Percentiles rank a stretch among this genome's conserved stretches.
These are phyloP conservation scores for Gamsiella multidivaricata DNA, from an alignment of 192 early-diverging fungal genomes.

Conservation along the genomic window DNA sequence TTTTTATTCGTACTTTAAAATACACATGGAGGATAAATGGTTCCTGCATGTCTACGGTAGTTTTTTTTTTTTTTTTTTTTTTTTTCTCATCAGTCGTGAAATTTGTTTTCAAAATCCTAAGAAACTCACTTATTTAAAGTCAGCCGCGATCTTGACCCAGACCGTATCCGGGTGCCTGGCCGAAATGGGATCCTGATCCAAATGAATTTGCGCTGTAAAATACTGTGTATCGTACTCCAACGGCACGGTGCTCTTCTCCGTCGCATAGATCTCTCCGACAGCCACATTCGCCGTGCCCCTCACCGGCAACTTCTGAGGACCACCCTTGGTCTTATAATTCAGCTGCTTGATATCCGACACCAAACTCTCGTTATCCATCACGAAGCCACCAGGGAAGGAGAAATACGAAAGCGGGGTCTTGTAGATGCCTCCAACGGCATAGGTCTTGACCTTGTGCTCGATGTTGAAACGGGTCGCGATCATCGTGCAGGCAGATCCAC, in stretches of 20 bases:
- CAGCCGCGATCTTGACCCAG: slow-evolving; percentile 47
- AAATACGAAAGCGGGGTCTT: slow-evolving; percentile 45
- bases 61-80: background rate
- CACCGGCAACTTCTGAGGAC: slow-evolving; percentile 7
- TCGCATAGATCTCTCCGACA: slow-evolving; percentile 47
- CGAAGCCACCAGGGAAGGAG: slow-evolving; percentile 54
- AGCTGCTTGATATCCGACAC: slow-evolving; percentile 14
- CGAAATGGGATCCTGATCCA: slow-evolving; percentile 30
- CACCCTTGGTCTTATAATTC: slow-evolving; percentile 25
- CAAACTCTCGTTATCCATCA: slow-evolving; percentile 42
- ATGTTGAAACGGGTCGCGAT: slow-evolving; percentile 48
- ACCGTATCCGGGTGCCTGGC: slow-evolving; percentile 41
- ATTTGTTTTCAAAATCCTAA: background rate
- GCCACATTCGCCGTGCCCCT: slow-evolving; percentile 5
- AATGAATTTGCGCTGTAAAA: slow-evolving; percentile 35
- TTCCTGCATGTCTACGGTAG: too few species aligned
- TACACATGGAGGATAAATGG: too few species aligned
- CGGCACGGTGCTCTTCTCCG: slow-evolving; percentile 34
- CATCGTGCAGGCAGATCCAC: slow-evolving; percentile 52
- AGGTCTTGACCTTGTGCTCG: slow-evolving; percentile 50
- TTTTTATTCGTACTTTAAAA: too few species aligned
- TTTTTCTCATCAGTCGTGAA: slow-evolving; percentile 2
- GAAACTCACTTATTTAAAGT: slow-evolving; percentile 15
- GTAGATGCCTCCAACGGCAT: slow-evolving; percentile 44
- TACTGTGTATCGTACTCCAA: slow-evolving; percentile 44